Conservation (phyloP, 352 stramenopile genomes). For the Blastocystis sp. region DNA sequence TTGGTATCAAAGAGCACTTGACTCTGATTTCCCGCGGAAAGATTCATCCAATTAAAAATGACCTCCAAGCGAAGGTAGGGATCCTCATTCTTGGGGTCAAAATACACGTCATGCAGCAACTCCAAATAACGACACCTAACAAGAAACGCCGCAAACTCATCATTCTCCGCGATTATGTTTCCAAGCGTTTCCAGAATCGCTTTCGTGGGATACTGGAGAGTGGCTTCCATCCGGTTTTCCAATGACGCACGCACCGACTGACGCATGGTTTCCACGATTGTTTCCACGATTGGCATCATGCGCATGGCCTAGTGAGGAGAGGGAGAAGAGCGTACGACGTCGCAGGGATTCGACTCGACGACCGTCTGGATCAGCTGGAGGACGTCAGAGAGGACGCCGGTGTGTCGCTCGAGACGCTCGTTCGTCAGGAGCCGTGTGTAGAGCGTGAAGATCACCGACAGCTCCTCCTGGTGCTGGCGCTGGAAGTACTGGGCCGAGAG, state of each 20-base stretch:
- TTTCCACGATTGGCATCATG: not conserved
- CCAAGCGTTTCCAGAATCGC: constrained; percentile 17
- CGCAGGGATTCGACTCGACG: not conserved
- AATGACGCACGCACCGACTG: not conserved
- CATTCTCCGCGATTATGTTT: constrained; percentile 35
- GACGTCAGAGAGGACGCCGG: constrained; percentile 11
- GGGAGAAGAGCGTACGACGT: not conserved
- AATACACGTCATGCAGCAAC: not conserved
- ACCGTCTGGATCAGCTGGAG: not conserved
- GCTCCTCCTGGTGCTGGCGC: not conserved
- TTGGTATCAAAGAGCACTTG: constrained; percentile 12
- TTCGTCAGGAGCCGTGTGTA: not conserved
- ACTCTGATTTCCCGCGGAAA: constrained; percentile 2
- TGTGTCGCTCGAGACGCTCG: constrained; percentile 13
- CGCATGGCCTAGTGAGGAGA: not conserved
- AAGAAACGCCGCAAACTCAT: not conserved
- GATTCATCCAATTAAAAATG: constrained; percentile 49
- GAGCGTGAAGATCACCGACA: not conserved
- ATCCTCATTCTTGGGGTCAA: constrained; percentile 20
- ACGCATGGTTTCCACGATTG: not conserved
- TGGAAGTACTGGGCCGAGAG: not conserved
- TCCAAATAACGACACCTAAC: not conserved
- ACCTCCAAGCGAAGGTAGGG: not conserved
- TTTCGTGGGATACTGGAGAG: constrained; percentile 23
- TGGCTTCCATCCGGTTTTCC: not conserved